Percentiles rank a stretch among this genome's conserved stretches.
Conservation (phyloP, 2,329 filamentous ascomycete genomes). For the Pseudocercospora ulei region DNA sequence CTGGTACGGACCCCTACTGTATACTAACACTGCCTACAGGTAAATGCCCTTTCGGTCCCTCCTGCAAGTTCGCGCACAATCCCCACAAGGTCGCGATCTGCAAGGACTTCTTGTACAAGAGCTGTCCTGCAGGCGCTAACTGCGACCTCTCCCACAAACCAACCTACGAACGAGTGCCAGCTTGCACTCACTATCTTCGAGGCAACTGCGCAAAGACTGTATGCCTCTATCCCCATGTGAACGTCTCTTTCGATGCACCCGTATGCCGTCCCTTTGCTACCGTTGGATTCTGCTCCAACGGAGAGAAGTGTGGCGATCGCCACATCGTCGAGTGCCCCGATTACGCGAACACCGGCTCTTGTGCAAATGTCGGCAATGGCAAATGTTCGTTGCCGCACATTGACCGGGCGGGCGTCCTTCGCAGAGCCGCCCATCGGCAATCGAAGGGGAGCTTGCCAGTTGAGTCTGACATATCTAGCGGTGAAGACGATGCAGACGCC, state of each 20-base stretch:
- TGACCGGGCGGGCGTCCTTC: conserved; percentile 72
- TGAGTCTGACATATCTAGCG: conserved; percentile 59
- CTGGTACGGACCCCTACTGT: conserved; percentile 20
- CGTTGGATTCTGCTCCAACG: conserved; percentile 81
- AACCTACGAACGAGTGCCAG: conserved; percentile 70
- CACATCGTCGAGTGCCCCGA: conserved; percentile 85
- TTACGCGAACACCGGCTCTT: conserved; percentile 81
- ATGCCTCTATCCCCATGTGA: conserved; percentile 77
- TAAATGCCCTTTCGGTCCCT: conserved; percentile 70
- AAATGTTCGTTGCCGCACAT: conserved; percentile 80
- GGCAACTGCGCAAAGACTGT: conserved; percentile 79
- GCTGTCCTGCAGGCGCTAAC: conserved; percentile 63
- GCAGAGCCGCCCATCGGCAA: conserved; percentile 47
- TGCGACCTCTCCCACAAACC: conserved; percentile 89
- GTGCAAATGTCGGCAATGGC: conserved; percentile 52
- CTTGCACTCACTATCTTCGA: conserved; percentile 81
- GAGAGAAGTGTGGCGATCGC: conserved; percentile 63
- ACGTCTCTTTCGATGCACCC: conserved; percentile 62
- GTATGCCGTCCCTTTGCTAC: conserved; percentile 79
- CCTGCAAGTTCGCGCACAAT: conserved; percentile 75
- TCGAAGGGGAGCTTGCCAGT: conserved; percentile 31
- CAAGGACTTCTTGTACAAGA: conserved; percentile 71
- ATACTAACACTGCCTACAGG: conserved; percentile 47
- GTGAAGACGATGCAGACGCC: conserved; percentile 54
- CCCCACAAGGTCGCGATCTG: conserved; percentile 79